Percentiles rank a stretch among this genome's conserved stretches.
phyloP scores from a whole-genome alignment of 1,139 yeast species.

The Geotrichum carabidarum region DNA sequence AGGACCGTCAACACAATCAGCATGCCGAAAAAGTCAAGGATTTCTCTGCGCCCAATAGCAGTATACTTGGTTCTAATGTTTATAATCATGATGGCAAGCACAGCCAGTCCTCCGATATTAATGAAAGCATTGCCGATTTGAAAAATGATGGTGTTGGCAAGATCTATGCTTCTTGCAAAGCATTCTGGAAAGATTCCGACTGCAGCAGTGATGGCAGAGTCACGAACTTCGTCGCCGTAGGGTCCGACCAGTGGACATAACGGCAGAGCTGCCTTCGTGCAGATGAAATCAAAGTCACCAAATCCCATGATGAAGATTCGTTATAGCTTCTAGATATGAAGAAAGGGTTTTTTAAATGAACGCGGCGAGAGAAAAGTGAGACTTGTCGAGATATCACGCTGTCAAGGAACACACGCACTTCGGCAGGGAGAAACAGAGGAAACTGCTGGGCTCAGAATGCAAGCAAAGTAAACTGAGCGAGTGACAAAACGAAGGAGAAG shows the following conservation, averaged over 20 bases:
- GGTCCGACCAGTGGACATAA: constrained; percentile 63
- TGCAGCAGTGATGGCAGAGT: constrained; percentile 42
- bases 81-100: constrained; percentile 64
- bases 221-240: constrained; percentile 25
- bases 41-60: constrained; percentile 87
- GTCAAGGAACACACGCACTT: too few relatives aligned
- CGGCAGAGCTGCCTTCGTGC: constrained; percentile 69
- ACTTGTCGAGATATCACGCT: too few relatives aligned
- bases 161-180: constrained; percentile 76
- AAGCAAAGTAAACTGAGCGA: too few relatives aligned
- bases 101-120: constrained; percentile 67
- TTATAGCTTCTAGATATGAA: neutral
- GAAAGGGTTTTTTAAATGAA: neutral
- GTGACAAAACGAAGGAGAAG: too few relatives aligned
- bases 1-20: constrained; percentile 55
- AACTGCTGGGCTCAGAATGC: too few relatives aligned
- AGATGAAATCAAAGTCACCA: constrained; percentile 66
- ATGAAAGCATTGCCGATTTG: constrained; percentile 84
- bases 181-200: constrained; percentile 70
- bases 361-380: neutral
- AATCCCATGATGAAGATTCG: constrained; percentile 37
- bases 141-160: constrained; percentile 88
- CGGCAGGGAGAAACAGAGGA: too few relatives aligned
- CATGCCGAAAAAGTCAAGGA: constrained; percentile 66
- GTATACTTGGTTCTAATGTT: constrained; percentile 80